phyloP scores from a whole-genome alignment of 192 early-diverging fungal genomes.

The Coemansia aciculifera region DNA sequence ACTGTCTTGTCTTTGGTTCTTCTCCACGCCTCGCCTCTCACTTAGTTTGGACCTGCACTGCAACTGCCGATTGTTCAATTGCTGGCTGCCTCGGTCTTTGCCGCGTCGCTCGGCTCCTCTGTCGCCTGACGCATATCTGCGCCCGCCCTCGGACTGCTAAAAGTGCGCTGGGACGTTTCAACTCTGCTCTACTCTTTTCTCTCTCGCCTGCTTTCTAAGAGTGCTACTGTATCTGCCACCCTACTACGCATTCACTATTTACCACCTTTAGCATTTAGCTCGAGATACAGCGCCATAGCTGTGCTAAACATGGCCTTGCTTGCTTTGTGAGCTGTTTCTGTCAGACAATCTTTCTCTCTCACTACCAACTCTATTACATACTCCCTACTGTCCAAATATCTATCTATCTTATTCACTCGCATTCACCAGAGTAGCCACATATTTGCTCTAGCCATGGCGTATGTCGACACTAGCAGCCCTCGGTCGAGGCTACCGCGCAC shows the following conservation, averaged over 20 bases:
- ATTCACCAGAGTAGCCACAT: not conserved
- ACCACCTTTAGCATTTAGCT: not conserved
- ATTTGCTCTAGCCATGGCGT: constrained; percentile 22
- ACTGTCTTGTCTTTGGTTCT: not conserved
- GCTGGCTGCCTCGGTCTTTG: constrained; percentile 6
- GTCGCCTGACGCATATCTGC: not conserved
- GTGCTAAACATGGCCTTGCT: not conserved
- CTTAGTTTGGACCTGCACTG: not conserved
- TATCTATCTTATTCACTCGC: not conserved
- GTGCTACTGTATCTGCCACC: not conserved
- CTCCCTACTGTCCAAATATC: not conserved
- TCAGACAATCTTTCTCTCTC: not conserved
- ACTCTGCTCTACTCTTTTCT: not conserved
- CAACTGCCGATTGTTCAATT: not conserved
- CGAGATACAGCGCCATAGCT: not conserved
- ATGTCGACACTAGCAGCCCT: constrained; percentile 31
- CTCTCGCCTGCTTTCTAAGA: not conserved
- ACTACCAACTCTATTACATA: constrained; percentile 4
- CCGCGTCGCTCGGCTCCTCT: constrained; percentile 1
- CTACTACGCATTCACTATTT: not conserved
- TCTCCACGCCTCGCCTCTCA: constrained; percentile 6
- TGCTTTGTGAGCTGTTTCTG: not conserved
- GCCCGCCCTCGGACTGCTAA: not conserved
- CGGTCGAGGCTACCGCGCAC: constrained; percentile 33
- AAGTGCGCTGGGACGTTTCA: not conserved